Evolutionary conservation across 257 asterid species (phyloP), one percentile per base, ranked within the genome.

Genomic region (Paulownia fortunei): DNA sequence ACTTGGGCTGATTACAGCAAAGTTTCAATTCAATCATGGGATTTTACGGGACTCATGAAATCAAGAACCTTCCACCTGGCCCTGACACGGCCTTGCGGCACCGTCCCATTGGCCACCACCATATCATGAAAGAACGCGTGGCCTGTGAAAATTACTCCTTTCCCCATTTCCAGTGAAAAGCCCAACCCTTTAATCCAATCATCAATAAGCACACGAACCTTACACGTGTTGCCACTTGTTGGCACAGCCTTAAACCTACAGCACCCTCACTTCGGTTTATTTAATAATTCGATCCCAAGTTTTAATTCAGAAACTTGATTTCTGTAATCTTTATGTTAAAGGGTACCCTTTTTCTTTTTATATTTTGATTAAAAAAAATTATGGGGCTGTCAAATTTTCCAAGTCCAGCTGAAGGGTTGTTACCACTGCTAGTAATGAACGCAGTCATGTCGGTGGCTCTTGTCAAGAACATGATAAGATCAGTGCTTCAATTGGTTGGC

Each of bases 331-430:
- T 34, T 12, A 67, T 11, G 2, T 41, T 66, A 5, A 44, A 47
- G 41, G 59, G 59, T n/a, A n/a, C n/a, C n/a, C n/a, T n/a, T n/a
- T n/a, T 68, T 68, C 13, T 12, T 32, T 36, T 18, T 13, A 11
- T 37, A n/a, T 37, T 5, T 11, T 37, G 2, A n/a, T n/a, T 12
- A 1, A 0, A 54, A 13, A 10, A n/a, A 60, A 56, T 27, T 8
- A 88, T 85, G 92, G 90, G 92, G 19, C 63, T 86, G 1, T 78
- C 86, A 0, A 79, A 54, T 82, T 84, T 89, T 67, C 82, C 82
- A 0, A 26, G 84, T 77, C 86, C 89, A 8, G 83, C 76, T 6
- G 89, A 86, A 42, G 97, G 97, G 2, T 82, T 86, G 68, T 69
- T 86, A 5, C 89, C 84, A 0, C 44, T 82, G 77, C 78, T 89